Conservation (phyloP, 345 rosid species). For the Eutrema heterophyllum region DNA sequence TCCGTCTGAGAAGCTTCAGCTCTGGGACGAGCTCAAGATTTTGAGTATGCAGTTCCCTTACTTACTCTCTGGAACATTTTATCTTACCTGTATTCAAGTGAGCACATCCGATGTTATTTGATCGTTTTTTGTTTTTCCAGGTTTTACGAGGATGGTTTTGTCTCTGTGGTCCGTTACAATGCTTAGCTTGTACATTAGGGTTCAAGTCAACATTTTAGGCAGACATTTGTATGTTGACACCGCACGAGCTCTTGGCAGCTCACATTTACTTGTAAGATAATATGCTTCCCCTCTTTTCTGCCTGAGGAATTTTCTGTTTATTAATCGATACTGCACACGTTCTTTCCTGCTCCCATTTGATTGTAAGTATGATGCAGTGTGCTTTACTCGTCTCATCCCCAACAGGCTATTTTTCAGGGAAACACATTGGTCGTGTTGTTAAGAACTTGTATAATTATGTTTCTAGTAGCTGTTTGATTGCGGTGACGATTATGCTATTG, state of each 20-base stretch:
- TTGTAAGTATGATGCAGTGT: neutral
- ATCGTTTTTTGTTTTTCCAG: slow-evolving; percentile 35
- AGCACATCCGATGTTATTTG: neutral
- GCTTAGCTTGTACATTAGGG: slow-evolving; percentile 82
- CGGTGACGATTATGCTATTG: neutral
- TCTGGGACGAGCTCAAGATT: slow-evolving; percentile 88
- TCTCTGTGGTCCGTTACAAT: slow-evolving; percentile 84
- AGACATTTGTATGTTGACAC: slow-evolving; percentile 92
- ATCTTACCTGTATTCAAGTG: neutral
- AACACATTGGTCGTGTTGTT: neutral
- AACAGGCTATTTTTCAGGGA: neutral
- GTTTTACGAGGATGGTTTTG: slow-evolving; percentile 81
- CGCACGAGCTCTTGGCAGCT: slow-evolving; percentile 68
- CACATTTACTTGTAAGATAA: slow-evolving; percentile 58
- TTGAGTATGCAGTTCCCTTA: slow-evolving; percentile 43
- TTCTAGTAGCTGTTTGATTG: neutral
- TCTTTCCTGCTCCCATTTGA: neutral
- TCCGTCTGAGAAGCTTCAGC: slow-evolving; percentile 71
- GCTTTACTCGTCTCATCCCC: neutral
- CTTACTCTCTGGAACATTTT: neutral
- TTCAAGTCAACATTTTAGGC: slow-evolving; percentile 94
- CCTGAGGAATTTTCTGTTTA: neutral
- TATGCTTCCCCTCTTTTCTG: neutral
- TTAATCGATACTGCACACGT: neutral
- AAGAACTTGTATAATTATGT: neutral